phyloP scores from a whole-genome alignment of 805 yeast species.

The Jamesozyma lodderae region DNA sequence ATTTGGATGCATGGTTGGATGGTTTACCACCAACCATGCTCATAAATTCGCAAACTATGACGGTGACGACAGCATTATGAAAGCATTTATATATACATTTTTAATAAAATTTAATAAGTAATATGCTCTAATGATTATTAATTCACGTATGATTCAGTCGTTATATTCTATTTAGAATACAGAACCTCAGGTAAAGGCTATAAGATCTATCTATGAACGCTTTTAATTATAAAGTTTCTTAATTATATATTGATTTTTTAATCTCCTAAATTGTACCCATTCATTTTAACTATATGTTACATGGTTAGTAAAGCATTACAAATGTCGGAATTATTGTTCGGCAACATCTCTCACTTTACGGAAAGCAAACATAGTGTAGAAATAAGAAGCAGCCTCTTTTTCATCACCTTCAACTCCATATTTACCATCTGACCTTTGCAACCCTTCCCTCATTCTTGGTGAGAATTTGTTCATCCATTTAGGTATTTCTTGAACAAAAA shows the following conservation, averaged over 20 bases:
- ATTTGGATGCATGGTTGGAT: slow-evolving; percentile 70
- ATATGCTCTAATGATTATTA: too few relatives aligned
- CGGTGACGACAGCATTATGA: slow-evolving; percentile 87
- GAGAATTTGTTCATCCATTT: slow-evolving; percentile 48
- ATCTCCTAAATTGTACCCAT: too few relatives aligned
- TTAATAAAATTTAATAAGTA: too few relatives aligned
- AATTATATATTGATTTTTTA: too few relatives aligned
- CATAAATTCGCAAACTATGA: slow-evolving; percentile 86
- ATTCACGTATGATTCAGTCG: background rate
- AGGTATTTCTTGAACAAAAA: slow-evolving; percentile 74
- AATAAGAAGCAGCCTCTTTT: slow-evolving; percentile 78
- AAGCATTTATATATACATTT: too few relatives aligned
- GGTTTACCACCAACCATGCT: slow-evolving; percentile 76
- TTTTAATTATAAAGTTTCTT: too few relatives aligned
- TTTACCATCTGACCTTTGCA: slow-evolving; percentile 68
- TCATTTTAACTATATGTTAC: too few relatives aligned
- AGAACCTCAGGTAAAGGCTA: too few relatives aligned
- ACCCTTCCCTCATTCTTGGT: slow-evolving; percentile 56
- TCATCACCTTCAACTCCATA: slow-evolving; percentile 86
- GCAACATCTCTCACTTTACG: slow-evolving; percentile 41
- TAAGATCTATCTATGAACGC: too few relatives aligned
- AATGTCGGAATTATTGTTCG: too few relatives aligned
- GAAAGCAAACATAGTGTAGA: slow-evolving; percentile 77
- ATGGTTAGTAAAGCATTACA: too few relatives aligned
- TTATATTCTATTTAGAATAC: too few relatives aligned